Evolutionary conservation across 2,329 filamentous ascomycete genomes (phyloP).

Genomic region (Fusarium subglutinans): DNA sequence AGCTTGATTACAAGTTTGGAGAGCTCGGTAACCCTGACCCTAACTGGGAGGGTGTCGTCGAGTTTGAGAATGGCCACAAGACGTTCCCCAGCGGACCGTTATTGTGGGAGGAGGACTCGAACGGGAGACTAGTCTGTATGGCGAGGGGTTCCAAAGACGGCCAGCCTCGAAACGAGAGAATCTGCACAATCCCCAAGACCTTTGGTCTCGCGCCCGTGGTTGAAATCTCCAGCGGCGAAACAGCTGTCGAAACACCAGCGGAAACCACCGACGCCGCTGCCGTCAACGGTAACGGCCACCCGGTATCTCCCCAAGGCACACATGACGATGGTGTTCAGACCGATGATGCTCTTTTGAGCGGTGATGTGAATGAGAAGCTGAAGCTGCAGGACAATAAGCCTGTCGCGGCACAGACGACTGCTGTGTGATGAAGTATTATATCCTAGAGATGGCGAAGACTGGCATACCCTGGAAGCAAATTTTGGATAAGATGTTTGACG

Average conservation of each 20-base stretch:
- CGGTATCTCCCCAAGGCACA: constrained; percentile 39
- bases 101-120: constrained; percentile 62
- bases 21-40: constrained; percentile 79
- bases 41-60: constrained; percentile 57
- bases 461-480: constrained; percentile 25
- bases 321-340: constrained; percentile 44
- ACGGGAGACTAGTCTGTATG: constrained; percentile 61
- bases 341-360: constrained; percentile 42
- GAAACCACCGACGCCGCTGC: neutral
- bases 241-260: neutral
- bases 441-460: constrained; percentile 21
- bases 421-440: constrained; percentile 8
- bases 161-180: constrained; percentile 55
- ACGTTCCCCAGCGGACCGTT: constrained; percentile 66
- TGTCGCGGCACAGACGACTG: constrained; percentile 12
- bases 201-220: constrained; percentile 34
- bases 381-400: constrained; percentile 42
- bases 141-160: constrained; percentile 60
- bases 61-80: constrained; percentile 63
- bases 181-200: constrained; percentile 62
- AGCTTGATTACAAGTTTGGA: constrained; percentile 84
- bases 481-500: neutral
- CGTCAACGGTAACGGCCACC: neutral
- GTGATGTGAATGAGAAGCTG: constrained; percentile 46
- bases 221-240: constrained; percentile 1